These are phyloP conservation scores for Trametopsis cervina DNA, from an alignment of 768 basidiomycete species.

Conservation along the genomic window DNA sequence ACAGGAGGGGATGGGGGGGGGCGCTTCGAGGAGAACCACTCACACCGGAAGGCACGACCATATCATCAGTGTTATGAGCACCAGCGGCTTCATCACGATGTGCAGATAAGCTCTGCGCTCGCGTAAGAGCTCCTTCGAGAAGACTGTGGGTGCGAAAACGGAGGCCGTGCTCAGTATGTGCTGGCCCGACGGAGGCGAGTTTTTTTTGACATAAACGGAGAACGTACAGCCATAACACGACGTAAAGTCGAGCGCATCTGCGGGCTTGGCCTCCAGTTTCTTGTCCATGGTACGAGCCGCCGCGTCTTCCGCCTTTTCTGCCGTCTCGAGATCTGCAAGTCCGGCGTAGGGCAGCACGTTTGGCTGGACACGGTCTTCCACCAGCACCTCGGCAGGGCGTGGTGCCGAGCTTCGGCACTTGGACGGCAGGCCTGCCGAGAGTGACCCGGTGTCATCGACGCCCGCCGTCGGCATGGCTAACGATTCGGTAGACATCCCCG, in stretches of 20 bases:
- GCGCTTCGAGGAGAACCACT: slow-evolving; percentile 21
- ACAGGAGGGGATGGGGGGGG: too few species aligned
- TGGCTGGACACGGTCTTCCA: slow-evolving; percentile 5
- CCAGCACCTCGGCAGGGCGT: slow-evolving; percentile 6
- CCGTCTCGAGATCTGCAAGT: background rate
- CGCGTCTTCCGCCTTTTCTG: background rate
- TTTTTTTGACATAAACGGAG: too few species aligned
- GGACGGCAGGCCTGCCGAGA: background rate
- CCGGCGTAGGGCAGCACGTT: background rate
- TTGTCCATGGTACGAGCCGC: background rate
- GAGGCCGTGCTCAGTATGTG: too few species aligned
- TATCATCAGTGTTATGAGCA: slow-evolving; percentile 30
- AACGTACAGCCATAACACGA: slow-evolving; percentile 1
- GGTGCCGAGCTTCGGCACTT: slow-evolving; percentile 9
- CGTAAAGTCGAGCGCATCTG: too few species aligned
- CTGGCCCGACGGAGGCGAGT: too few species aligned
- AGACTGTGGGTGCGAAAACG: slow-evolving; percentile 20
- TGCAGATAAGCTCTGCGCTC: slow-evolving; percentile 22
- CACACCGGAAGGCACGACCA: slow-evolving; percentile 34
- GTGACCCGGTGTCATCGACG: background rate
- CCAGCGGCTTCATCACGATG: slow-evolving; percentile 24
- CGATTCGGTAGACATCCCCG: background rate
- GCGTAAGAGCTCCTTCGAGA: slow-evolving; percentile 18
- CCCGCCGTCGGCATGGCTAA: slow-evolving; percentile 3
- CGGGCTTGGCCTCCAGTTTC: background rate